phyloP scores from a whole-genome alignment of 169 alveolate species.

The Perkinsus marinus region DNA sequence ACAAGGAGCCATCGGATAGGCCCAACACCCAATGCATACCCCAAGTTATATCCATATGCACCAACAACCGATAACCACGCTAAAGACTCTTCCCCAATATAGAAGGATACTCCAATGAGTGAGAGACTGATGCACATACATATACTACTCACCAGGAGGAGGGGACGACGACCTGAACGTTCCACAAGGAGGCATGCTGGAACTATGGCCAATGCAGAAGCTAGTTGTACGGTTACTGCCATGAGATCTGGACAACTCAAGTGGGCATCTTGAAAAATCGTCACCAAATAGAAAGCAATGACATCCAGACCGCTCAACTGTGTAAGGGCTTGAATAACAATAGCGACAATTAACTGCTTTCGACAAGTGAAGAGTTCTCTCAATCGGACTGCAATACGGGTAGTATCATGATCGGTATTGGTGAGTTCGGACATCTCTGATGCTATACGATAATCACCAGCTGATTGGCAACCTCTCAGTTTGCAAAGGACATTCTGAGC shows the following conservation, averaged over 20 bases:
- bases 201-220: background rate
- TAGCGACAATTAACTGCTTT: background rate
- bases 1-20: background rate
- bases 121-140: background rate
- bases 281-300: background rate
- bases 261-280: background rate
- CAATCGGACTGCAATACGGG: background rate
- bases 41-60: background rate
- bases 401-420: background rate
- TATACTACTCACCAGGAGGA: background rate
- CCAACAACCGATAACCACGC: background rate
- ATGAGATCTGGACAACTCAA: background rate
- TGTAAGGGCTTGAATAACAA: background rate
- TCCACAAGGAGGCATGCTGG: background rate
- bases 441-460: background rate
- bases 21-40: background rate
- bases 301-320: background rate
- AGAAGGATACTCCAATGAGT: background rate
- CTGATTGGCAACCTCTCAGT: background rate
- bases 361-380: background rate
- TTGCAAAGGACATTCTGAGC: background rate
- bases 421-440: background rate
- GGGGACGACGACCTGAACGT: background rate
- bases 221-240: background rate
- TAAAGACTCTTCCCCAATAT: background rate